Conservation (phyloP, 1,284 basidiomycete species). For the Thelephora terrestris region DNA sequence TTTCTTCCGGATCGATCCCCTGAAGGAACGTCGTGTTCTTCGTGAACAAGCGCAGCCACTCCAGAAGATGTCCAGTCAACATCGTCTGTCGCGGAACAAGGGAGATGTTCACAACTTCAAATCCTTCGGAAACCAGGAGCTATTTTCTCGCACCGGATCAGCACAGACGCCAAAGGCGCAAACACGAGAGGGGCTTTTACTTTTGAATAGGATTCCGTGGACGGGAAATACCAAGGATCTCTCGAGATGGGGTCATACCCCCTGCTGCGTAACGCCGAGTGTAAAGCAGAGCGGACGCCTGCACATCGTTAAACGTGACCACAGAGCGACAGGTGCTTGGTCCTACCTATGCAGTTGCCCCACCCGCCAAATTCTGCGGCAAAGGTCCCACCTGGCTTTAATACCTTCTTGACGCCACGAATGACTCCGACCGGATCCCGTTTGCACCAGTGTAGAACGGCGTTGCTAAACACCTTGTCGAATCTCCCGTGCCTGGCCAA, state of each 20-base stretch:
- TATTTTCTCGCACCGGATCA: slow-evolving; percentile 18
- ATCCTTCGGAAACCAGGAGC: slow-evolving; percentile 48
- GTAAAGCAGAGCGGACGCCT: slow-evolving; percentile 56
- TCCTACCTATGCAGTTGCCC: slow-evolving; percentile 54
- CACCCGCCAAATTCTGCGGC: slow-evolving; percentile 74
- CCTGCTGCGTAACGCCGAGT: slow-evolving; percentile 41
- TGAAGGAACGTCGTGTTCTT: slow-evolving; percentile 42
- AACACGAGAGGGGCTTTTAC: slow-evolving; percentile 23
- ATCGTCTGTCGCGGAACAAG: slow-evolving; percentile 64
- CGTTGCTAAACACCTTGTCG: slow-evolving; percentile 70
- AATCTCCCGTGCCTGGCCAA: slow-evolving; percentile 21
- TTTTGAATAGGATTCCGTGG: slow-evolving; percentile 49
- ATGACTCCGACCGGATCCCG: slow-evolving; percentile 57
- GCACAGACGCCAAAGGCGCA: not conserved
- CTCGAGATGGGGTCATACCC: slow-evolving; percentile 47
- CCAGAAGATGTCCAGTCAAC: slow-evolving; percentile 48
- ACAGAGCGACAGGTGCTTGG: not conserved
- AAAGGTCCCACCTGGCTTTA: slow-evolving; percentile 63
- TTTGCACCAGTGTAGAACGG: slow-evolving; percentile 81
- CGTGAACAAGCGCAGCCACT: slow-evolving; percentile 66
- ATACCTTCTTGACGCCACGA: slow-evolving; percentile 41
- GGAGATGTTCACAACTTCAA: slow-evolving; percentile 43
- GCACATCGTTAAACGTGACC: slow-evolving; percentile 6
- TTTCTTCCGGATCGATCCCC: slow-evolving; percentile 41
- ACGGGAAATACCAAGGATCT: slow-evolving; percentile 84